Evolutionary conservation across 164 flowering plant species (phyloP).

Genomic region (Berberis vulgaris): DNA sequence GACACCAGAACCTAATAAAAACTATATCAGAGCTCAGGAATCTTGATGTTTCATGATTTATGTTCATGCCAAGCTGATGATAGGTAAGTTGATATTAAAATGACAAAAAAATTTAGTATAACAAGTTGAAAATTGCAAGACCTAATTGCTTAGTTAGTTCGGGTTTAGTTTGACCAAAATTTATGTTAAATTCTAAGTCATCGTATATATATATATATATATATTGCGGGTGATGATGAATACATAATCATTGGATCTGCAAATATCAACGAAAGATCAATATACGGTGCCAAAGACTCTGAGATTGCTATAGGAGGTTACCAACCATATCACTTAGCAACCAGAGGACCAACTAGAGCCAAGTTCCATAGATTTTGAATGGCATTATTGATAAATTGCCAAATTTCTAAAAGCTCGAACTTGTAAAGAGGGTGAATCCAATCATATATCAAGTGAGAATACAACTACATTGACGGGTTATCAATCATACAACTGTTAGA

Average conservation of each 20-base stretch:
- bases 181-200: neutral
- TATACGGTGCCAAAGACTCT: constrained; percentile 76
- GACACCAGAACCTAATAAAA: constrained; percentile 38
- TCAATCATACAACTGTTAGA: too few relatives aligned
- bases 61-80: constrained; percentile 74
- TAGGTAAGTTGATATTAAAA: constrained; percentile 25
- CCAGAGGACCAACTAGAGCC: constrained; percentile 41
- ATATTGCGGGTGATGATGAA: constrained; percentile 68
- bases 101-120: too few relatives aligned
- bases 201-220: neutral
- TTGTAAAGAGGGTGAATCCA: too few relatives aligned
- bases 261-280: constrained; percentile 76
- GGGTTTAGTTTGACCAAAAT: neutral
- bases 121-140: too few relatives aligned
- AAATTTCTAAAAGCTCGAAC: too few relatives aligned
- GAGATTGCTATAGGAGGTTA: constrained; percentile 86
- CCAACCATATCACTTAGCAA: constrained; percentile 58
- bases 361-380: constrained; percentile 66
- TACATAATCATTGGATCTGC: constrained; percentile 84
- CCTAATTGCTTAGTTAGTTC: neutral
- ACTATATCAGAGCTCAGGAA: constrained; percentile 49
- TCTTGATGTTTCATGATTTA: constrained; percentile 67
- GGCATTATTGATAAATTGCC: constrained; percentile 24
- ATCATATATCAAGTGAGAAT: too few relatives aligned
- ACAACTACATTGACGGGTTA: too few relatives aligned